Conservation (phyloP, 2,329 filamentous ascomycete genomes). For the Didymella exigua region DNA sequence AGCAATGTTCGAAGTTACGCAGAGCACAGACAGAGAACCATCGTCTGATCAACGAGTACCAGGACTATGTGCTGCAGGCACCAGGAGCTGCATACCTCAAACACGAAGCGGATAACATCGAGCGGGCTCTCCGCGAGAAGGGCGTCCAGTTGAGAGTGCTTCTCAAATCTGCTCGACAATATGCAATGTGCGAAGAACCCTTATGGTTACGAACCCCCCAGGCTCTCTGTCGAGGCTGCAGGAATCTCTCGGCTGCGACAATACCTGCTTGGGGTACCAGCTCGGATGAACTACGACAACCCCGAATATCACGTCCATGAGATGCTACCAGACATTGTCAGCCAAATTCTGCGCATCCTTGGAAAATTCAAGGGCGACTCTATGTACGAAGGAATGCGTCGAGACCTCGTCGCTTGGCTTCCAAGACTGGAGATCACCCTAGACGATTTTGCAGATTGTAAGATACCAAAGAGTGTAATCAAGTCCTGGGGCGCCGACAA, state of each 20-base stretch:
- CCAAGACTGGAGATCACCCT: no score
- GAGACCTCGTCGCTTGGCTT: background rate
- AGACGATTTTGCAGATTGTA: no score
- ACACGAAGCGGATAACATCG: no score
- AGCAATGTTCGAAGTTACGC: no score
- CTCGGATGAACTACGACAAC: constrained; percentile 5
- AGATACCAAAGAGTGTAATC: no score
- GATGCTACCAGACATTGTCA: constrained; percentile 3
- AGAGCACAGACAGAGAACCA: no score
- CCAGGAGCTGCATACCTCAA: background rate
- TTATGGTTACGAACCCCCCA: background rate
- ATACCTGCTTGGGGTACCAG: constrained; percentile 9
- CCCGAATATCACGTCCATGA: constrained; percentile 15
- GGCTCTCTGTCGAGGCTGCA: background rate
- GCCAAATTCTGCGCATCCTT: background rate
- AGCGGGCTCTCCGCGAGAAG: no score
- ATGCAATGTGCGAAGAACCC: background rate
- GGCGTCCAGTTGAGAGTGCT: no score
- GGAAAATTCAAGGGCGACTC: constrained; percentile 12
- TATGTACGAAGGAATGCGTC: constrained; percentile 12
- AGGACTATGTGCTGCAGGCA: no score
- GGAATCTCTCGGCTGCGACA: constrained; percentile 10
- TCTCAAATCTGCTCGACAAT: no score
- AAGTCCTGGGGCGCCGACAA: no score
- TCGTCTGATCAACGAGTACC: no score